A percentile compares a stretch with the other conserved stretches of the same genome.
Conservation (phyloP, 306 rosid genomes). For the Chamaecrista fasciculata region DNA sequence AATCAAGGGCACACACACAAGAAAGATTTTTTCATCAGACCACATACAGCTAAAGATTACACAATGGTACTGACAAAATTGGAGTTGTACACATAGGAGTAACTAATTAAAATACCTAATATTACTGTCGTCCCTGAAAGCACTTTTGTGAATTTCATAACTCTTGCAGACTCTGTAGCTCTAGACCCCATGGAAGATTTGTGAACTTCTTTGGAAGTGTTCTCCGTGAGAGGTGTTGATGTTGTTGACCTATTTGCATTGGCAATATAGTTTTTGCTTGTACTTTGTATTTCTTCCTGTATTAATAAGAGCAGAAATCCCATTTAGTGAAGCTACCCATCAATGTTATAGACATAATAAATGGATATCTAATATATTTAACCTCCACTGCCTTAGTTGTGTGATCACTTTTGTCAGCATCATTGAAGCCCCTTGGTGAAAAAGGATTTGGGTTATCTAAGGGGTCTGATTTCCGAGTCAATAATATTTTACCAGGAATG, state of each 20-base stretch:
- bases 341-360: neutral
- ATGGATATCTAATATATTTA: neutral
- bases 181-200: slow-evolving; percentile 69
- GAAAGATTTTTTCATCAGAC: slow-evolving; percentile 9
- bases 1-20: neutral
- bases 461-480: slow-evolving; percentile 63
- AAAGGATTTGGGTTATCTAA: slow-evolving; percentile 37
- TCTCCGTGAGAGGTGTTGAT: slow-evolving; percentile 42
- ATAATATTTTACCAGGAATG: slow-evolving; percentile 84
- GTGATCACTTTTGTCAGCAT: slow-evolving; percentile 59
- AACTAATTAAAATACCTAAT: slow-evolving; percentile 51
- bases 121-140: slow-evolving; percentile 76
- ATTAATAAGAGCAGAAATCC: slow-evolving; percentile 35
- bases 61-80: slow-evolving; percentile 2
- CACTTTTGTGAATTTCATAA: slow-evolving; percentile 73
- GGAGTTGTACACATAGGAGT: neutral
- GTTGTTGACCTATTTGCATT: slow-evolving; percentile 49
- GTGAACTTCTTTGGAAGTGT: slow-evolving; percentile 46
- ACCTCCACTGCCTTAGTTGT: slow-evolving; percentile 58
- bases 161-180: slow-evolving; percentile 91
- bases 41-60: slow-evolving; percentile 8
- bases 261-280: slow-evolving; percentile 39
- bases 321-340: slow-evolving; percentile 20
- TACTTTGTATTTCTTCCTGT: slow-evolving; percentile 62
- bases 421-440: slow-evolving; percentile 51